phyloP scores from a whole-genome alignment of 2,329 filamentous ascomycete species.

The Drechslerella stenobrocha region DNA sequence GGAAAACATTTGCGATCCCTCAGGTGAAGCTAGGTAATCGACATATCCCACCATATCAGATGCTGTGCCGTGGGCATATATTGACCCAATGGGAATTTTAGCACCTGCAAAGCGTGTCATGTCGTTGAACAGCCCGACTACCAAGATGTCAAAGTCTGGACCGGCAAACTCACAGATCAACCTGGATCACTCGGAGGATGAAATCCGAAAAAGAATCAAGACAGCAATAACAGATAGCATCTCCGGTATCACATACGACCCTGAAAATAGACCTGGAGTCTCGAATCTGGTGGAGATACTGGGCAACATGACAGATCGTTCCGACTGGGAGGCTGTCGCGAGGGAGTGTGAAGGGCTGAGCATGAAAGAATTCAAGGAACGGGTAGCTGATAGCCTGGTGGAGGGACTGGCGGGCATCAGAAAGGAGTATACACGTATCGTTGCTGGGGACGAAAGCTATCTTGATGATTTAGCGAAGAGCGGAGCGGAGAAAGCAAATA shows the following conservation, averaged over 20 bases:
- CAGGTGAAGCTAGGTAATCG: conserved; percentile 71
- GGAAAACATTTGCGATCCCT: conserved; percentile 66
- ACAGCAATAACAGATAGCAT: conserved; percentile 75
- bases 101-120: conserved; percentile 83
- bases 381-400: conserved; percentile 65
- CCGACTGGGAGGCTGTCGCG: conserved; percentile 58
- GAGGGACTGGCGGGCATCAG: conserved; percentile 62
- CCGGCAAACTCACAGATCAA: conserved; percentile 74
- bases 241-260: conserved; percentile 72
- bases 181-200: conserved; percentile 70
- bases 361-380: conserved; percentile 67
- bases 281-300: conserved; percentile 83
- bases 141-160: conserved; percentile 96
- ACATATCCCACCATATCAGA: background rate
- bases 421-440: conserved; percentile 62
- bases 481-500: conserved; percentile 66
- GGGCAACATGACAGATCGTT: conserved; percentile 65
- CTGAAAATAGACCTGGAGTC: conserved; percentile 71
- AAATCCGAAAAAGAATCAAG: conserved; percentile 71
- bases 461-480: conserved; percentile 64
- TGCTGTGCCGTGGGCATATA: background rate
- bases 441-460: conserved; percentile 60
- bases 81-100: conserved; percentile 54
- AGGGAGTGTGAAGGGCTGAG: conserved; percentile 56
- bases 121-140: conserved; percentile 75